These are phyloP conservation scores for Fusarium verticillioides DNA, from an alignment of 2,329 filamentous ascomycete species.

Conservation along the genomic window DNA sequence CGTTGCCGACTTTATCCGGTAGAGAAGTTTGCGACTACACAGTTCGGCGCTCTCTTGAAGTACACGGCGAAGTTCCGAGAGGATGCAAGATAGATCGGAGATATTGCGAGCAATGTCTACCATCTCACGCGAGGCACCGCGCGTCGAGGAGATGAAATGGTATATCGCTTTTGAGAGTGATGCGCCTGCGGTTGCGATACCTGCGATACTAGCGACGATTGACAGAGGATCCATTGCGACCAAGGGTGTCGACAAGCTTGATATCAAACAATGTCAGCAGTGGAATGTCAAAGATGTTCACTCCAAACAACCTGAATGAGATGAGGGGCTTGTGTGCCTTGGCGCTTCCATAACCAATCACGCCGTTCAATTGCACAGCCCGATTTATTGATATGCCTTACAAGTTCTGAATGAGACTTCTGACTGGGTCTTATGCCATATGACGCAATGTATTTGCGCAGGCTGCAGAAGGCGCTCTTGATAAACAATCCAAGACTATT, in stretches of 20 bases:
- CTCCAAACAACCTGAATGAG: neutral
- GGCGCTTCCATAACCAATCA: neutral
- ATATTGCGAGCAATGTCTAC: neutral
- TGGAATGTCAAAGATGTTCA: neutral
- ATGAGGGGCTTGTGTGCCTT: neutral
- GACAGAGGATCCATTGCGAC: neutral
- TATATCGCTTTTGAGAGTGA: neutral
- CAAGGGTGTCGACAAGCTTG: rapidly evolving
- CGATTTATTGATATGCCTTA: neutral
- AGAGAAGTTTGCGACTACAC: neutral
- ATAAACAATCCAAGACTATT: too few relatives aligned
- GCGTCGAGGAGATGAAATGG: neutral
- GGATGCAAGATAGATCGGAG: neutral
- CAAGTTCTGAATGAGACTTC: neutral
- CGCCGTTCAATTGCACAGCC: neutral
- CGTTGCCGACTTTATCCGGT: neutral
- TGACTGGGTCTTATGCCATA: neutral
- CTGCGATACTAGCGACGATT: neutral
- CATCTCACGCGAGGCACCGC: neutral
- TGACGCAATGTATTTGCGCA: too few relatives aligned
- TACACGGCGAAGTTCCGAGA: neutral
- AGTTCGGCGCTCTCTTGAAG: neutral
- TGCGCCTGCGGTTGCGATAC: neutral
- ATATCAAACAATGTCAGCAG: rapidly evolving
- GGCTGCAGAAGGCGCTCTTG: too few relatives aligned